These are phyloP conservation scores for Quambalaria eucalypti DNA, from an alignment of 1,284 basidiomycete species.

Conservation along the genomic window DNA sequence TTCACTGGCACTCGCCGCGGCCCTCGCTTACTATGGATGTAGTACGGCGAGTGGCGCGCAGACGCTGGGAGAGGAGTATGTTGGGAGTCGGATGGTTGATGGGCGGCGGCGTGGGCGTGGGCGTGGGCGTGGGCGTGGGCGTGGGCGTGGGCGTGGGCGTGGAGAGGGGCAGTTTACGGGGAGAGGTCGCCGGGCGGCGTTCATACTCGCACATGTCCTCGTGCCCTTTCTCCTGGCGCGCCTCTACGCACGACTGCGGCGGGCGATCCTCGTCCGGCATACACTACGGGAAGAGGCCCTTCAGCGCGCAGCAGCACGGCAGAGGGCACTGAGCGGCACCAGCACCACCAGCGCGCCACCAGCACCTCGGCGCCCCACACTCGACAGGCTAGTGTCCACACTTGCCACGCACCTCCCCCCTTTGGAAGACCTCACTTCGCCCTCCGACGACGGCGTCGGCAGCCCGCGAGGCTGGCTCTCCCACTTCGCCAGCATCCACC, in stretches of 20 bases:
- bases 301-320: slow-evolving; percentile 10
- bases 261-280: slow-evolving; percentile 7
- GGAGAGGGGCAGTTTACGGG: neutral
- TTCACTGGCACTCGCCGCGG: slow-evolving; percentile 39
- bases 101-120: too few species aligned
- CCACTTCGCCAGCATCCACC: slow-evolving; percentile 39
- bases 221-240: slow-evolving; percentile 40
- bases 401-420: slow-evolving; percentile 26
- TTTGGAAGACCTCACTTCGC: slow-evolving; percentile 38
- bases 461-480: slow-evolving; percentile 35
- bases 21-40: slow-evolving; percentile 44
- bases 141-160: too few species aligned
- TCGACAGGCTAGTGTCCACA: slow-evolving; percentile 12
- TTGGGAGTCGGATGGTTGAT: slow-evolving; percentile 45
- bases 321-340: slow-evolving; percentile 1
- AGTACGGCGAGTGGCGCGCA: slow-evolving; percentile 46
- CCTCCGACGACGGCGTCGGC: too few species aligned
- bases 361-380: neutral
- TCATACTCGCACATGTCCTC: slow-evolving; percentile 42
- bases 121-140: too few species aligned
- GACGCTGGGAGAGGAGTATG: slow-evolving; percentile 50
- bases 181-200: slow-evolving; percentile 26
- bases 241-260: slow-evolving; percentile 25
- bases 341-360: too few species aligned
- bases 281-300: slow-evolving; percentile 7